phyloP scores from a whole-genome alignment of 2,329 filamentous ascomycete species.

The Kalaharituber pfeilii region DNA sequence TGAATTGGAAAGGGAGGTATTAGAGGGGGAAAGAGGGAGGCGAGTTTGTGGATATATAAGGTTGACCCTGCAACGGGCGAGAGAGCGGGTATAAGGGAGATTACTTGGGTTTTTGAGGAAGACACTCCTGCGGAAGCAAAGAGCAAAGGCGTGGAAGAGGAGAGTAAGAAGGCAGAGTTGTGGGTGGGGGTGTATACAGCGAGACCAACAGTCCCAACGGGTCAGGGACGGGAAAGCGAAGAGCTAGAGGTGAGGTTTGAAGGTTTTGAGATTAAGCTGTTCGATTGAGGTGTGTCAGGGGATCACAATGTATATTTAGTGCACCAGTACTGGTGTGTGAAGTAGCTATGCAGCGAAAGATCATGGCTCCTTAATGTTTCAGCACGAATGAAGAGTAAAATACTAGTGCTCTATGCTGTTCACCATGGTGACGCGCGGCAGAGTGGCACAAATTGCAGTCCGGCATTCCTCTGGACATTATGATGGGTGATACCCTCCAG shows the following conservation, averaged over 20 bases:
- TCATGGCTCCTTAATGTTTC: no score
- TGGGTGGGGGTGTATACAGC: background rate
- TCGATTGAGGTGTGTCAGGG: background rate
- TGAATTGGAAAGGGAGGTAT: background rate
- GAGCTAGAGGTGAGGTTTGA: background rate
- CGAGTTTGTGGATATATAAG: slow-evolving; percentile 4
- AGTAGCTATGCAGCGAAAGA: no score
- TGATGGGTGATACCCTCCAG: no score
- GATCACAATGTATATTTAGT: no score
- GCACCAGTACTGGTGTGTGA: no score
- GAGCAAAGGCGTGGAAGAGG: no score
- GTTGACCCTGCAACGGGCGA: background rate
- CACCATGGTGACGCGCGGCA: no score
- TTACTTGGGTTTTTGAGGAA: slow-evolving; percentile 12
- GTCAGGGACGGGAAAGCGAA: background rate
- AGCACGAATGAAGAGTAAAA: no score
- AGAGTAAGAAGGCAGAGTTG: background rate
- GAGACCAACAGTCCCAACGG: background rate
- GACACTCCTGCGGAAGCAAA: background rate
- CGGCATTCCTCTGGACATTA: no score
- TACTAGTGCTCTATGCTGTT: no score
- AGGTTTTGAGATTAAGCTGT: background rate
- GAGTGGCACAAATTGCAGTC: no score
- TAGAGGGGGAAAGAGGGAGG: slow-evolving; percentile 5
- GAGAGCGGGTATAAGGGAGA: slow-evolving; percentile 5